These are phyloP conservation scores for Aspergillus versicolor DNA, from an alignment of 2,329 filamentous ascomycete species.

Conservation along the genomic window DNA sequence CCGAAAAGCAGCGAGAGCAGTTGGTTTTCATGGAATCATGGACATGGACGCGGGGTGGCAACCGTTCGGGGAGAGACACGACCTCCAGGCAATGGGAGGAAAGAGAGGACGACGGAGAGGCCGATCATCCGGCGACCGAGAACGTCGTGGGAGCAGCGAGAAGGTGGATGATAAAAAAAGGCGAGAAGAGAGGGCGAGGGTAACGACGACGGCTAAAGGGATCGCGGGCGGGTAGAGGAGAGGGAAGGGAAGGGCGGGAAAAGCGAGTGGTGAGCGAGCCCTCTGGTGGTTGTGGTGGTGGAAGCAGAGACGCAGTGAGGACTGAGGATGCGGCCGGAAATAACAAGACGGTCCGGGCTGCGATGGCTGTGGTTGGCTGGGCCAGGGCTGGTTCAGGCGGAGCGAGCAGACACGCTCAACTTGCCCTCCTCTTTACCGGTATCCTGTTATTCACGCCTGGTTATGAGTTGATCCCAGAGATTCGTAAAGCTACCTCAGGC, in stretches of 20 bases:
- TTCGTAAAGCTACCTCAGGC: background rate
- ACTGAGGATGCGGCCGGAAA: slow-evolving; percentile 11
- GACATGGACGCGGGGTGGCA: slow-evolving; percentile 35
- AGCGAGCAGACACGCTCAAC: background rate
- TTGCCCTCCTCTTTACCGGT: background rate
- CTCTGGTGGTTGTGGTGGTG: slow-evolving; percentile 3
- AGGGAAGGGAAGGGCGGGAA: slow-evolving; percentile 1
- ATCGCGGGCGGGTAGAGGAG: slow-evolving; percentile 2
- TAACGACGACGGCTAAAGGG: slow-evolving; percentile 2
- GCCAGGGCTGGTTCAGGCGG: background rate
- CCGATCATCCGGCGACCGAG: slow-evolving; percentile 24
- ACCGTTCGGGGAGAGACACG: slow-evolving; percentile 21
- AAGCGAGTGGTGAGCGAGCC: background rate
- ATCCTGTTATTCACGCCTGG: background rate
- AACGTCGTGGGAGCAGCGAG: background rate
- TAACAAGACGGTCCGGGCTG: slow-evolving; percentile 9
- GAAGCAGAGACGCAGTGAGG: slow-evolving; percentile 3
- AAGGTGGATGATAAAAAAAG: background rate
- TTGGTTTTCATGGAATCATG: slow-evolving; percentile 36
- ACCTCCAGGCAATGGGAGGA: slow-evolving; percentile 21
- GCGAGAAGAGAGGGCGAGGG: slow-evolving; percentile 3
- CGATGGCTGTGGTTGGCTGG: slow-evolving; percentile 6
- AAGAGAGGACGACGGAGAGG: slow-evolving; percentile 18
- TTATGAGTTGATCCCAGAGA: background rate
- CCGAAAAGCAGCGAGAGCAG: slow-evolving; percentile 30